A percentile compares a stretch with the other conserved stretches of the same genome.
phyloP scores from a whole-genome alignment of 2,329 filamentous ascomycete species.

The Ceratocystis ficicola region DNA sequence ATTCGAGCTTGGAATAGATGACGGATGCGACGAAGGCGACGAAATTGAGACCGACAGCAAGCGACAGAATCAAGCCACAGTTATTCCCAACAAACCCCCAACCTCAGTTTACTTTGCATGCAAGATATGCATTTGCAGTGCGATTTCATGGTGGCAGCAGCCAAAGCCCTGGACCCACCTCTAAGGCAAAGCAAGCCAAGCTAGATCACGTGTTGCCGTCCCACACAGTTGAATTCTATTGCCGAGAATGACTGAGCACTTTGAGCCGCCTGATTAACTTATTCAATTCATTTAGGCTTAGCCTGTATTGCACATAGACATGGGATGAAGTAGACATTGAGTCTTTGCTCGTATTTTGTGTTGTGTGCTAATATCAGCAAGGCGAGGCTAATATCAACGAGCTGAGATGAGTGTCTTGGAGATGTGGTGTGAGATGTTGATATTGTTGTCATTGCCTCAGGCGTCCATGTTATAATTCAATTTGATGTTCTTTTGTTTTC shows the following conservation, averaged over 20 bases:
- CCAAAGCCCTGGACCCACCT: neutral
- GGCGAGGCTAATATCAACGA: neutral
- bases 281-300: neutral
- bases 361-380: neutral
- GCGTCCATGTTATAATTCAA: neutral
- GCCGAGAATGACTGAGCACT: neutral
- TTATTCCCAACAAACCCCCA: neutral
- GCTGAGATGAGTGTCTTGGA: neutral
- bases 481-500: neutral
- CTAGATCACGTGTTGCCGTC: neutral
- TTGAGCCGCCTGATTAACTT: neutral
- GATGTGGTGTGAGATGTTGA: neutral
- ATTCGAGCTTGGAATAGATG: slow-evolving; percentile 31
- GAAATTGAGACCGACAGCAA: slow-evolving; percentile 33
- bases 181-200: neutral
- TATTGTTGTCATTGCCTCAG: neutral
- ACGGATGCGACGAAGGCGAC: slow-evolving; percentile 47
- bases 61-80: neutral
- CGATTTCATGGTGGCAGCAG: neutral
- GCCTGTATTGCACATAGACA: neutral
- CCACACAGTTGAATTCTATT: neutral
- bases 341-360: neutral
- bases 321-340: neutral
- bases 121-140: too few species aligned
- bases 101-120: too few species aligned